Conservation (phyloP, 108 stramenopile species). For the Pseudonitzschia delicatissima region DNA sequence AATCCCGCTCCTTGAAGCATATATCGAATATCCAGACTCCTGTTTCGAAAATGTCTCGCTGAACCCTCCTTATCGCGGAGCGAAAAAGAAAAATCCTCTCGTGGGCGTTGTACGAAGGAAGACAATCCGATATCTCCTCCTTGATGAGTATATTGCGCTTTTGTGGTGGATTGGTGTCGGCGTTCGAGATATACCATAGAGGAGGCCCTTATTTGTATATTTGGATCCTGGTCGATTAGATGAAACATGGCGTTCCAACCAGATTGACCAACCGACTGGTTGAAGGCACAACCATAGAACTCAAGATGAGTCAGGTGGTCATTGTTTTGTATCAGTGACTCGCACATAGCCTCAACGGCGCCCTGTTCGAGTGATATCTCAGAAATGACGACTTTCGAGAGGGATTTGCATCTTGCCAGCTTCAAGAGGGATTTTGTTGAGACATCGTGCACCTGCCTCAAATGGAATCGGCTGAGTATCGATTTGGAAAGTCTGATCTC, state of each 20-base stretch:
- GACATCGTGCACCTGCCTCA: not conserved
- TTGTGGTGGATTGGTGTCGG: not conserved
- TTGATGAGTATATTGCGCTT: not conserved
- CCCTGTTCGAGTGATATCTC: not conserved
- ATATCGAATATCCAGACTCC: not conserved
- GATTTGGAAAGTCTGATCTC: not conserved
- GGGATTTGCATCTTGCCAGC: not conserved
- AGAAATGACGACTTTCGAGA: not conserved
- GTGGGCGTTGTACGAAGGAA: not conserved
- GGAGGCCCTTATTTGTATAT: not conserved
- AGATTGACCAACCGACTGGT: slow-evolving; percentile 5
- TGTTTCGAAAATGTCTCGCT: not conserved
- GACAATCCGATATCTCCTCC: not conserved
- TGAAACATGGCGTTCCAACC: slow-evolving; percentile 6
- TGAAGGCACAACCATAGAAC: slow-evolving; percentile 5
- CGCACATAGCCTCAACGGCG: not conserved
- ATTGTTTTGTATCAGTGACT: not conserved
- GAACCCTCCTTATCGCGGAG: not conserved
- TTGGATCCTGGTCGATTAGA: slow-evolving; percentile 3
- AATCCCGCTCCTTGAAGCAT: slow-evolving; percentile 3
- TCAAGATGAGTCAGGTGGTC: not conserved
- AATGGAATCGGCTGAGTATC: not conserved
- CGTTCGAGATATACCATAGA: not conserved
- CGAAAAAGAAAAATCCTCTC: slow-evolving; percentile 2
- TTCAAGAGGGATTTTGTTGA: not conserved